Evolutionary conservation across 1,284 basidiomycete species (phyloP), one percentile per base, ranked within the genome.

Genomic region (Paramarasmius palmivorus): DNA sequence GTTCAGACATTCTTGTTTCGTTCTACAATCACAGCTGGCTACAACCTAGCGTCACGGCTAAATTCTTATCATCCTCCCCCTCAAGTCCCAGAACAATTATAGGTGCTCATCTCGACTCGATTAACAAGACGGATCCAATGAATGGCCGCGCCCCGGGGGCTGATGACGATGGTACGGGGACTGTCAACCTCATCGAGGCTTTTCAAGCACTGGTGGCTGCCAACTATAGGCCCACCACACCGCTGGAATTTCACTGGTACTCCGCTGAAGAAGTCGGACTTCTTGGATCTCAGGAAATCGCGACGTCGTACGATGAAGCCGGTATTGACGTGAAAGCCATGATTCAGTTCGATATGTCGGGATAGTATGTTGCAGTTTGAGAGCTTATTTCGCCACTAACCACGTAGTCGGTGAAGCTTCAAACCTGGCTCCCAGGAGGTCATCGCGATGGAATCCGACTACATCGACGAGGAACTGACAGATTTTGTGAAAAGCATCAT

Each of bases 161-260:
- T 17, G 51, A 61, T 60, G 40, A 61, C 56, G 81, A 83, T 61
- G 81, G 48, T 14, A 48, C 41, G 14, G 54, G 54, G 3, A 53
- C 41, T 25, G 54, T 53, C 9, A 79, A 77, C 2, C 71, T 79
- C 37, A 66, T 84, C 32, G 76, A 78, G 60, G 75, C 77, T 5
- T 74, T 82, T 63, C 69, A 73, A 14, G 74, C 74, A 3, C 74
- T 86, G 22, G 68, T 76, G 17, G 57, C 63, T 14, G 61, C 68
- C 35, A 67, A 71, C 38, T 83, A 72, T 66, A 64, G 65, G 1
- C 79, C 82, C 3, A 57, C 67, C 17, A 60, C 63, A 9, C 73
- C 78, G 1, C 72, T 84, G 48, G 81, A 84, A 63, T 78, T 81
- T 63, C 79, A 82, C 68, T 84, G 72, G 68, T 83, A 76, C 65